Base-by-base conservation (phyloP, 768 basidiomycete species). In the Roridomyces roridus region DNA sequence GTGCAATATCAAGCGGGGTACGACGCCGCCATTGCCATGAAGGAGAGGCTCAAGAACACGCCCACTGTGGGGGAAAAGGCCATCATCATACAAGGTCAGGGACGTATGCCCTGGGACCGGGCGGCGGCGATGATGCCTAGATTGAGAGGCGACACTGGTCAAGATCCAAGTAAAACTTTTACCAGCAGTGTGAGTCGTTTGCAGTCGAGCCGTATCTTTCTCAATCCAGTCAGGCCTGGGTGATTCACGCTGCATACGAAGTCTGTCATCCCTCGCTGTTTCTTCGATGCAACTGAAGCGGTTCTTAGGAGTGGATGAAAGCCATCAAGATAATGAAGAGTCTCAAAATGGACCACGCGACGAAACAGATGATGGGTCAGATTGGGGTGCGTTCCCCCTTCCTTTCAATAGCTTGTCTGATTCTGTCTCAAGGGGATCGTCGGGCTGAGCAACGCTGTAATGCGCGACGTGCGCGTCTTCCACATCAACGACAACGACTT, bases 31-130 rank as follows among this genome's bases (percentile, higher is more conserved):
- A 45, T 36, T 8, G 45, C 40, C n/a, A 44, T 39, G n/a, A 11
- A 57, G 9, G 28, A 15, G 11, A 41, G 36, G 10, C 1, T 28
- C 4, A 11, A 59, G 17, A 59, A 40, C 29, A 59, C 52, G 1
- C 24, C 28, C 2, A 20, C 26, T 12, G 42, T 29, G 6, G 45
- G 41, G 5, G 29, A 17, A 26, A 0, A 20, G 36, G 15, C 29
- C 35, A 28, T 36, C 5, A 29, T 58, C 7, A 17, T 45, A 10
- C 21, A 26, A 3, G 51, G 36, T 14, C 18, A 35, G 18, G 57
- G 51, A n/a, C 57, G 58, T 6, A 9, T 60, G 34, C 66, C 67
- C 12, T 68, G 67, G 67, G 49, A 63, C 25, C 45, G 49, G 18
- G 62, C 66, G 5, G 52, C 51, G 3, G 18, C 24, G 3, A 49